Conservation (phyloP, 208 protist species). For the Trypanosoma rangeli region DNA sequence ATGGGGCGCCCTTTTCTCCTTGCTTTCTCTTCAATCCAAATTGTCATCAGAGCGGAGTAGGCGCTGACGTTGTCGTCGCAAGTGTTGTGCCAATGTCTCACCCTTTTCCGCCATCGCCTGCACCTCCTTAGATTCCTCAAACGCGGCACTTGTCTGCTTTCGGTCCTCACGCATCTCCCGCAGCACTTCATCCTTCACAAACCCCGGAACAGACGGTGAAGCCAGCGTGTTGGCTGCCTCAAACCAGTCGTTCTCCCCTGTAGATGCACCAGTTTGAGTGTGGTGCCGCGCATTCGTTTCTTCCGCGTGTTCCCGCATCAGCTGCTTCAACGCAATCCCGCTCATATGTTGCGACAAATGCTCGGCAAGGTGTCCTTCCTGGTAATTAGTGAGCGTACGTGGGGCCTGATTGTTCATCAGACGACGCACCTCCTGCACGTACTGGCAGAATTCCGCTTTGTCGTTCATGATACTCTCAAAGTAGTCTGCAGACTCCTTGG, state of each 20-base stretch:
- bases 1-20: not conserved
- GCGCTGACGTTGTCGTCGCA: constrained; percentile 49
- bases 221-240: constrained; percentile 69
- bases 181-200: constrained; percentile 80
- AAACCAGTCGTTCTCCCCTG: constrained; percentile 87
- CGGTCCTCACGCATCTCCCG: constrained; percentile 67
- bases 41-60: constrained; percentile 31
- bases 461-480: constrained; percentile 66
- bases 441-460: constrained; percentile 53
- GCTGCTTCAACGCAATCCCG: constrained; percentile 44
- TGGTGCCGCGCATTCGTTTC: constrained; percentile 54
- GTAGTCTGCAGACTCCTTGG: constrained; percentile 53
- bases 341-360: constrained; percentile 56
- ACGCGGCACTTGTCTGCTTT: constrained; percentile 51
- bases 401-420: constrained; percentile 67
- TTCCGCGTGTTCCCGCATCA: constrained; percentile 57
- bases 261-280: constrained; percentile 75
- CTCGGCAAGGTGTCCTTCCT: constrained; percentile 67
- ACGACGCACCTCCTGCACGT: constrained; percentile 53
- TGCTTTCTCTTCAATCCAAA: not conserved
- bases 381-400: constrained; percentile 57
- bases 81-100: constrained; percentile 48
- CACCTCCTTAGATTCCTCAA: constrained; percentile 46
- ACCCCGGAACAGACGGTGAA: constrained; percentile 55
- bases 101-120: constrained; percentile 35